Evolutionary conservation across 1,284 basidiomycete genomes (phyloP), one percentile per base, ranked within the genome.

Genomic region (Schizophyllum amplum): DNA sequence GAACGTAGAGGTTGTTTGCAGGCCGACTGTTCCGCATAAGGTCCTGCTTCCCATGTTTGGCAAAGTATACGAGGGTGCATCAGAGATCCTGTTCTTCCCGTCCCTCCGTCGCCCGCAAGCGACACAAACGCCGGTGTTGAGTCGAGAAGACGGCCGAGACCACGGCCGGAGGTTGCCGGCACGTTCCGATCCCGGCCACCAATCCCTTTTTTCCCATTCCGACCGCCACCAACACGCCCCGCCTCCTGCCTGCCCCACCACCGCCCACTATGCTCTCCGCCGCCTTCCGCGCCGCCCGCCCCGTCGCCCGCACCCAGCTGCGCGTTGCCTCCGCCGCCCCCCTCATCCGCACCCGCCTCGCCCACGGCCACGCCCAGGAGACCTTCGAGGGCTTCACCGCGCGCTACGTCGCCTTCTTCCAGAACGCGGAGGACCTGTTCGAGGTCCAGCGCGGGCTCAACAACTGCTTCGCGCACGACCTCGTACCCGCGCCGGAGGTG

Each of bases 381-480:
- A 84, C 91, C 23, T 98, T 93, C 73, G 95, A 98, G 71, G 82
- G 87, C 56, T 98, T 98, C 81, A 94, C 91, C 69, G 81, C 87
- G 61, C 92, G 95, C 69, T 98, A 98, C 76, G 87, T 93, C 69
- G 79, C 82, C 64, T 99, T 98, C 78, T 98, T 98, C 80, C 78
- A 90, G 69, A 82, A 84, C 55, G 94, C 94, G 55, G 86, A 94
- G 70, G 96, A 98, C 78, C 83, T 97, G 61, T 98, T 98, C 71
- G 95, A 98, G 79, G 88, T 96, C 63, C 94, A 98, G 75, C 90
- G 96, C 60, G 96, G 96, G 52, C 81, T 99, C 65, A 99, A 99
- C 83, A 99, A 99, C 83, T 97, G 94, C 77, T 99, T 99, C 71
- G 92, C 96, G 1, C 96, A 99, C 75, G 96, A 99, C 73, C 83